Evolutionary conservation across 2,329 filamentous ascomycete genomes (phyloP), one percentile per base, ranked within the genome.

Genomic region (Chaetomium sp.): DNA sequence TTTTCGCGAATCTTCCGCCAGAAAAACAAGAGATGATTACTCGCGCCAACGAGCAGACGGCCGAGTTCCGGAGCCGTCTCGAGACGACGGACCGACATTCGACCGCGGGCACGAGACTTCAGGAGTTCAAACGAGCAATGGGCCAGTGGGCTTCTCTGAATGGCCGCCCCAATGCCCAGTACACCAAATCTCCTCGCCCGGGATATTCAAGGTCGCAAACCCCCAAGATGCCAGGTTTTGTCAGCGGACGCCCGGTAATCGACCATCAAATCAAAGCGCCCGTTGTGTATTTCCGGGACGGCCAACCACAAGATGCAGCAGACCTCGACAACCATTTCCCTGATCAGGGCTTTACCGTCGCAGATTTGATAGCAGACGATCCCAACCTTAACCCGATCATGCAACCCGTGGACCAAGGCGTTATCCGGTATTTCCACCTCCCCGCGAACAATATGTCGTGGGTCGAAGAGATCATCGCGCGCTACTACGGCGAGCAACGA

Each of bases 371-470:
- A 5, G 57, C 56, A 8, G 56, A 64, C 51, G 49, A 53, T 14
- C 35, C 49, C 9, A 52, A 53, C 9, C 19, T 27, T 27, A 64
- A 62, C 36, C 58, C 58, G n/a, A 52, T 62, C 19, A 55, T 61
- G 55, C 58, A 57, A 14, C 49, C 56, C 4, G 37, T 36, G 38
- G 54, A 56, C 1, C 44, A 54, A 35, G 47, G 14, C 5, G 51
- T 53, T 6, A 43, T 63, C 32, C 59, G 60, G 0, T 64, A 64
- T 33, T 62, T 64, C 19, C 62, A 64, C 33, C 55, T 64, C 4
- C 62, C 62, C 5, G 60, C 61, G 35, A 64, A 64, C 34, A 64
- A 64, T 34, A 64, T 64, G 62, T 47, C 42, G 6, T 61, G 59
- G 60, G 55, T 60, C 3, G 56, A 65, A 41, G 56, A 60, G 53